phyloP scores from a whole-genome alignment of 352 stramenopile species.

The Globisporangium mamillatum region DNA sequence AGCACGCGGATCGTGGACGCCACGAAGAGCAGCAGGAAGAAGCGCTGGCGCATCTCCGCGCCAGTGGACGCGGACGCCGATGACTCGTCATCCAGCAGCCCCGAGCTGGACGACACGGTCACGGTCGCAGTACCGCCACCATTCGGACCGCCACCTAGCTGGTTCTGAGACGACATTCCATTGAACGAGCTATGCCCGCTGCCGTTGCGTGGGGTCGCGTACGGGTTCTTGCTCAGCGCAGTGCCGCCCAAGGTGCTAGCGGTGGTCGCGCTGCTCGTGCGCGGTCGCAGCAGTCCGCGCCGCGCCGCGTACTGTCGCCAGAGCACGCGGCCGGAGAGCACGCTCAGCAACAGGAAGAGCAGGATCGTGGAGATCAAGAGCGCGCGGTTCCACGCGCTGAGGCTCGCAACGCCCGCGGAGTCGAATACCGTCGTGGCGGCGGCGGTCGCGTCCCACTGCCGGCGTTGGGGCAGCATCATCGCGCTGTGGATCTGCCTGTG shows the following conservation, averaged over 20 bases:
- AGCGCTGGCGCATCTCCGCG: slow-evolving; percentile 68
- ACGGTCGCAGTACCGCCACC: slow-evolving; percentile 1
- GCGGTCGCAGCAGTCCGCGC: slow-evolving; percentile 20
- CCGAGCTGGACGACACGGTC: slow-evolving; percentile 27
- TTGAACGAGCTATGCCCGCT: slow-evolving; percentile 25
- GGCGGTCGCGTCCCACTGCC: neutral
- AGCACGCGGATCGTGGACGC: slow-evolving; percentile 57
- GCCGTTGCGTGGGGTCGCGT: slow-evolving; percentile 10
- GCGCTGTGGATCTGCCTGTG: too few species aligned
- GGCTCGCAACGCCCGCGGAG: slow-evolving; percentile 21
- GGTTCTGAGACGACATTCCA: slow-evolving; percentile 24
- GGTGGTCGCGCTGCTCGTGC: neutral
- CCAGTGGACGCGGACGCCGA: slow-evolving; percentile 59
- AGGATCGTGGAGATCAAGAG: slow-evolving; percentile 53
- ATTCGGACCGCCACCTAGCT: neutral
- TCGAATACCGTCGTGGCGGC: neutral
- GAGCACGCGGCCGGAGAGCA: slow-evolving; percentile 53
- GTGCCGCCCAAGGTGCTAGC: neutral
- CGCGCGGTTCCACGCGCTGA: slow-evolving; percentile 43
- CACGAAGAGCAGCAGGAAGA: slow-evolving; percentile 76
- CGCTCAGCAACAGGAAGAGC: slow-evolving; percentile 58
- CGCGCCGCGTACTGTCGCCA: slow-evolving; percentile 40
- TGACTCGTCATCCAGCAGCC: slow-evolving; percentile 50
- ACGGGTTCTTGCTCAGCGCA: slow-evolving; percentile 15
- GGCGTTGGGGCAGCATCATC: slow-evolving; percentile 11